Percentiles rank a stretch among this genome's conserved stretches.
phyloP scores from a whole-genome alignment of 345 rosid genomes.

The Boechera divaricarpa region DNA sequence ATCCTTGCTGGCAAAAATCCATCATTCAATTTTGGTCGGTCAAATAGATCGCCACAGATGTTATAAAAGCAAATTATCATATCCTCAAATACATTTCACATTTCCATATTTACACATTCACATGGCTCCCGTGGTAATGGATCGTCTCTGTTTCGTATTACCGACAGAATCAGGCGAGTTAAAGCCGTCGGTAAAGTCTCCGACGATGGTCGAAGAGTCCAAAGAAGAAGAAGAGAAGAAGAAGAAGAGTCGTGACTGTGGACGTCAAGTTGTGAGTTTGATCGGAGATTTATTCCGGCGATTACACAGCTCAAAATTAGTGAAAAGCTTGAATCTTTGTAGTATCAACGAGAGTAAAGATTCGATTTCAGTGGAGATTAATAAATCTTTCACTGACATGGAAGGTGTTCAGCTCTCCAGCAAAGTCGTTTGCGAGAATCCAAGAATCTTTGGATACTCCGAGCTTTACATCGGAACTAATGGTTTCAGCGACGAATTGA shows the following conservation, averaged over 20 bases:
- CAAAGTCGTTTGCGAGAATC: conserved; percentile 78
- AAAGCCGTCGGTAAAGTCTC: conserved; percentile 36
- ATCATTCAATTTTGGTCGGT: conserved; percentile 45
- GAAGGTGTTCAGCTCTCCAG: conserved; percentile 83
- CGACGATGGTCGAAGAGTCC: conserved; percentile 14
- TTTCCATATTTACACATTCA: conserved; percentile 3
- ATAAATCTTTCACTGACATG: conserved; percentile 60
- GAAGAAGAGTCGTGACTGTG: conserved; percentile 56
- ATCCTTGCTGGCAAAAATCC: conserved; percentile 38
- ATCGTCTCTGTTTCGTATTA: conserved; percentile 67
- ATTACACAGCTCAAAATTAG: conserved; percentile 54
- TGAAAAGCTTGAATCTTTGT: conserved; percentile 44
- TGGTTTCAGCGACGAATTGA: conserved; percentile 67
- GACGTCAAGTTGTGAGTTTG: conserved; percentile 50
- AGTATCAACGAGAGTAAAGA: conserved; percentile 35
- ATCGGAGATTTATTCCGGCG: conserved; percentile 52
- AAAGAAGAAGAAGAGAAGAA: conserved; percentile 25
- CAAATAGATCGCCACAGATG: conserved; percentile 30
- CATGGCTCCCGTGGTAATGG: conserved; percentile 50
- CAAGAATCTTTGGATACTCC: conserved; percentile 86
- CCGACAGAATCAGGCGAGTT: conserved; percentile 64
- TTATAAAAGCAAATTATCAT: conserved; percentile 17
- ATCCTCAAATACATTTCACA: conserved; percentile 36
- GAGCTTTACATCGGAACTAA: conserved; percentile 94
- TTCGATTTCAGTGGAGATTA: conserved; percentile 28